These are phyloP conservation scores for Crithidia expoeki DNA, from an alignment of 208 protist species.

Conservation along the genomic window DNA sequence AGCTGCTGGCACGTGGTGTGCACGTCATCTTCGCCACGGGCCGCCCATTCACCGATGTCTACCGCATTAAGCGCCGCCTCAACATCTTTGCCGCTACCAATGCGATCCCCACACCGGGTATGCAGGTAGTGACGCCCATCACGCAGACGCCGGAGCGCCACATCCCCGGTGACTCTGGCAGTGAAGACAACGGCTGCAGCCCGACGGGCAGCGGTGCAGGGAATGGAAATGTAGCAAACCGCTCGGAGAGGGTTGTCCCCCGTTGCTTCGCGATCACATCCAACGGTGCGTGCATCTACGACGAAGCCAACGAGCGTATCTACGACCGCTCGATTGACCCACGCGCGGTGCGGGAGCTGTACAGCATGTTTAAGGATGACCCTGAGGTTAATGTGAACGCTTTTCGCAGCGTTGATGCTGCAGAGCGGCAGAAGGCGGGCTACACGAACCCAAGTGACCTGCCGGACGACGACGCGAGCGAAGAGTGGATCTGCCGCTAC, in stretches of 20 bases:
- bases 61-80: conserved; percentile 55
- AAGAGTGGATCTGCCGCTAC: conserved; percentile 73
- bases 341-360: conserved; percentile 40
- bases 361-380: conserved; percentile 50
- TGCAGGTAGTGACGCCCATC: conserved; percentile 49
- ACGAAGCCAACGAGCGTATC: conserved; percentile 55
- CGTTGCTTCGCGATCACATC: conserved; percentile 73
- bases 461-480: conserved; percentile 45
- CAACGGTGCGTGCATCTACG: conserved; percentile 70
- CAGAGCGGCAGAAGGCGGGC: conserved; percentile 27
- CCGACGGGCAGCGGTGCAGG: neutral
- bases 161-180: conserved; percentile 1
- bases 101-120: conserved; percentile 43
- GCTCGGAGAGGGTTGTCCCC: conserved; percentile 35
- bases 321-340: conserved; percentile 47
- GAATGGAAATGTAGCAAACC: neutral
- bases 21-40: conserved; percentile 85
- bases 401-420: conserved; percentile 45
- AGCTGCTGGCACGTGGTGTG: conserved; percentile 62
- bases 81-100: conserved; percentile 56
- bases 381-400: conserved; percentile 65
- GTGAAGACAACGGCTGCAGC: neutral
- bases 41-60: conserved; percentile 65
- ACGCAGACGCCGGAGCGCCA: neutral
- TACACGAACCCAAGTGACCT: conserved; percentile 63